Evolutionary conservation across 768 basidiomycete genomes (phyloP).

Genomic region (Termitomyces sp.): DNA sequence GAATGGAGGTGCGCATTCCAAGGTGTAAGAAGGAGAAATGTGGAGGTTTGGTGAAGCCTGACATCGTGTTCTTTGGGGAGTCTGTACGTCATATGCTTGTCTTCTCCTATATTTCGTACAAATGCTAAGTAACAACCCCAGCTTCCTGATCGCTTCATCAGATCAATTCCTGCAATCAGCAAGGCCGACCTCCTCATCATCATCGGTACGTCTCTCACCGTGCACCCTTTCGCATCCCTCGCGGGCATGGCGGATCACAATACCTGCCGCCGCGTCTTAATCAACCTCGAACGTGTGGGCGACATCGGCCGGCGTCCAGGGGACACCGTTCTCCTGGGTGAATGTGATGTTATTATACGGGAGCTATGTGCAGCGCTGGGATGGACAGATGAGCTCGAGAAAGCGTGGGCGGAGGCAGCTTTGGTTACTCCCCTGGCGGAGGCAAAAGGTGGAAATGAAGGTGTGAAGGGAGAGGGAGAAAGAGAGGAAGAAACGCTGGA

Average conservation of each 20-base stretch:
- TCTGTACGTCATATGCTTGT: conserved; percentile 32
- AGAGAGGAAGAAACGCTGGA: conserved; percentile 17
- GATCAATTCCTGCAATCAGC: conserved; percentile 43
- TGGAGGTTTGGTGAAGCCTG: conserved; percentile 80
- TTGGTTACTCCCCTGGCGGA: conserved; percentile 13
- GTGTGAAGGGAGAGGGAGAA: conserved; percentile 3
- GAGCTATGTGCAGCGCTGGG: conserved; percentile 64
- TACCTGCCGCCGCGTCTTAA: conserved; percentile 71
- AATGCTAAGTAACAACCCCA: conserved; percentile 17
- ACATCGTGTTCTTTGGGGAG: conserved; percentile 94
- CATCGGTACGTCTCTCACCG: conserved; percentile 85
- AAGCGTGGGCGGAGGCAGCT: conserved; percentile 50
- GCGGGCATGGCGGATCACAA: conserved; percentile 44
- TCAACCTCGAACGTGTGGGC: conserved; percentile 84
- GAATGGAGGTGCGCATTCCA: conserved; percentile 52
- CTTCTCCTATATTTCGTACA: not conserved
- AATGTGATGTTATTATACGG: conserved; percentile 64
- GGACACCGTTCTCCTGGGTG: conserved; percentile 62
- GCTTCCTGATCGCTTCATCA: conserved; percentile 72
- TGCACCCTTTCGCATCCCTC: conserved; percentile 84
- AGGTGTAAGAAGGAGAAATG: conserved; percentile 50
- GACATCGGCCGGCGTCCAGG: conserved; percentile 46
- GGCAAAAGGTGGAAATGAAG: conserved; percentile 23
- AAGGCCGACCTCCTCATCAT: conserved; percentile 85
- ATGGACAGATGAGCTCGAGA: conserved; percentile 62